Evolutionary conservation across 495 filamentous ascomycete species (phyloP), one percentile per base, ranked within the genome.

Genomic region (Neurospora cerealis): DNA sequence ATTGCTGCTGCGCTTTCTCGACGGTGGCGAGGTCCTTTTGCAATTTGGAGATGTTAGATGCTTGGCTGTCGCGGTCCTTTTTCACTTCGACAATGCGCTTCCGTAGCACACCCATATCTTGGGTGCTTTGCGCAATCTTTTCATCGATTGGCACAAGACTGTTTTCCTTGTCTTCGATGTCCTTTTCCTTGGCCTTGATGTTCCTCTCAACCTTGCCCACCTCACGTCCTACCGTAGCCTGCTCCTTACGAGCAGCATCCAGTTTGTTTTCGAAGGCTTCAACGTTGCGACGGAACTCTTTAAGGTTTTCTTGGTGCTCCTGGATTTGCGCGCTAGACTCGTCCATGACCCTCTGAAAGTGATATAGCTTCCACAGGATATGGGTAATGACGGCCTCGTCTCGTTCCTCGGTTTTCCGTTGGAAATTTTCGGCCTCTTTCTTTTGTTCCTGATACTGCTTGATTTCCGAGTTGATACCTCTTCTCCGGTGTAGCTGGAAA

Each of bases 361-460:
- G 94, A 82, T 93, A 98, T 2, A 99, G 85, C 82, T 98, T 98
- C 95, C 96, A 98, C 15, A 98, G 84, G 44, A 97, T 94, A 73
- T 98, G 96, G 0, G 93, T 96, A 69, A 98, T 93, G 73, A 97
- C 92, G 13, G 96, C 96, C 71, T 94, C 89, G 80, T 98, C 95
- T 44, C 93, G 88, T 82, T 98, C 94, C 69, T 95, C 91, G 1
- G 91, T 91, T 81, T 97, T 97, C 69, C 88, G 88, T 48, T 95
- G 90, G 78, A 93, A 98, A 74, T 91, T 94, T 70, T 98, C 96
- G 10, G 95, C 95, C 78, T 98, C 96, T 71, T 92, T 91, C 85
- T 99, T 98, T 83, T 98, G 95, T 79, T 98, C 93, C 75, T 96
- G 93, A 77, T 97, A 98, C 77, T 97, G 93, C 81, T 95, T 97